Conservation (phyloP, 2,329 filamentous ascomycete species). For the Ophiostoma novo-ulmi region DNA sequence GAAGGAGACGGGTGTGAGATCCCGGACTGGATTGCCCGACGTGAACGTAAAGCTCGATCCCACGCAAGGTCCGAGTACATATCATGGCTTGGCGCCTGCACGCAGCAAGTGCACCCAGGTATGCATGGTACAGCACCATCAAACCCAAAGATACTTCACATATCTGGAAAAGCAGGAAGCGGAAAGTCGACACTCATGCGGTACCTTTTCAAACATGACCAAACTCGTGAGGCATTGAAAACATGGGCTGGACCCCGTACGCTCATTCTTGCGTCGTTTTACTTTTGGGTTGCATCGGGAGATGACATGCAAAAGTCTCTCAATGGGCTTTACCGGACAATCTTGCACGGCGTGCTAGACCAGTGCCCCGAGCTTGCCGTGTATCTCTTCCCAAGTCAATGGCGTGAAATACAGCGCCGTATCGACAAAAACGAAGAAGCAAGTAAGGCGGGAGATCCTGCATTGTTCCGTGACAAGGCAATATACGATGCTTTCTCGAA, state of each 20-base stretch:
- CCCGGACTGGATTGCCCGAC: neutral
- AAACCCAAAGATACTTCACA: neutral
- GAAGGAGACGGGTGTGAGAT: neutral
- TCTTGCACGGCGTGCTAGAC: neutral
- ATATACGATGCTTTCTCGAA: neutral
- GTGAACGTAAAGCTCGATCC: neutral
- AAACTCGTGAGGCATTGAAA: neutral
- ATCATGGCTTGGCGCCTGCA: neutral
- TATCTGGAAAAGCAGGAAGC: neutral
- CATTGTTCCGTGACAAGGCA: neutral
- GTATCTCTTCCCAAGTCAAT: slow-evolving; percentile 2
- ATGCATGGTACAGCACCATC: neutral
- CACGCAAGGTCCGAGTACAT: neutral
- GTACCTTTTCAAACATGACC: neutral
- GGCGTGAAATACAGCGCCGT: neutral
- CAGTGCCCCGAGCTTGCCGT: neutral
- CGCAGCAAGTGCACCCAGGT: neutral
- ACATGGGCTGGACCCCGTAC: neutral
- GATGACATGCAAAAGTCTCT: slow-evolving; percentile 12
- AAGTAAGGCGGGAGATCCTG: neutral
- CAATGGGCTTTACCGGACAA: neutral
- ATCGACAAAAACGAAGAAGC: neutral
- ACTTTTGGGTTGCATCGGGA: slow-evolving; percentile 3
- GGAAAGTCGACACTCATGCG: slow-evolving; percentile 9
- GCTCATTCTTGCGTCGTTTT: neutral